Evolutionary conservation across 306 rosid species (phyloP).

Genomic region (Citrullus colocynthis): DNA sequence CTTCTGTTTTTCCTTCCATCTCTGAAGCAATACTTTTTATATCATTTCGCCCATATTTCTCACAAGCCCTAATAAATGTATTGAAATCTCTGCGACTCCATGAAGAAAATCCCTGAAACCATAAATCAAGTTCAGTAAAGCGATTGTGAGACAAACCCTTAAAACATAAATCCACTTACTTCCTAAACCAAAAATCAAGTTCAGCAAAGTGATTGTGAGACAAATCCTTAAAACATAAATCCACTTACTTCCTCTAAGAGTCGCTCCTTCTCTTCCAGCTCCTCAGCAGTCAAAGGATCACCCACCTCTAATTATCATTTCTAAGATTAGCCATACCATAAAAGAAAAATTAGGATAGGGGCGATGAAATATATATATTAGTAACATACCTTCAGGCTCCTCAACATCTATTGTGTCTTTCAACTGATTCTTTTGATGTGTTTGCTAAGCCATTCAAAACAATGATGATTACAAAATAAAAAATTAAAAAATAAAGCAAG

Average conservation of each 20-base stretch:
- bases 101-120: slow-evolving; percentile 76
- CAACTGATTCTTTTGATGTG: slow-evolving; percentile 93
- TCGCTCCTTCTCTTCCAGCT: slow-evolving; percentile 83
- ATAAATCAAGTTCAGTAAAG: slow-evolving; percentile 21
- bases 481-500: background rate
- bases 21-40: slow-evolving; percentile 72
- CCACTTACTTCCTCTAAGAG: slow-evolving; percentile 61
- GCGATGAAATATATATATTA: background rate
- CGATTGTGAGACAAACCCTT: background rate
- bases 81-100: slow-evolving; percentile 97
- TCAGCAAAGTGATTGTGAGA: slow-evolving; percentile 7
- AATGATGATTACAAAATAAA: slow-evolving; percentile 9
- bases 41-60: slow-evolving; percentile 91
- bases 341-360: background rate
- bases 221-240: slow-evolving; percentile 9
- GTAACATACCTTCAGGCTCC: slow-evolving; percentile 66
- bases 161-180: background rate
- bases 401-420: slow-evolving; percentile 94
- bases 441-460: slow-evolving; percentile 46
- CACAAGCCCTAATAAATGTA: slow-evolving; percentile 94
- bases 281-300: slow-evolving; percentile 94
- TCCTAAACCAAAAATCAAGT: slow-evolving; percentile 42
- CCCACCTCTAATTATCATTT: slow-evolving; percentile 52
- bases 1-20: slow-evolving; percentile 94
- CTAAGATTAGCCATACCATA: slow-evolving; percentile 11